phyloP scores from a whole-genome alignment of 164 flowering plant genomes.

The Nymphaea colorata region DNA sequence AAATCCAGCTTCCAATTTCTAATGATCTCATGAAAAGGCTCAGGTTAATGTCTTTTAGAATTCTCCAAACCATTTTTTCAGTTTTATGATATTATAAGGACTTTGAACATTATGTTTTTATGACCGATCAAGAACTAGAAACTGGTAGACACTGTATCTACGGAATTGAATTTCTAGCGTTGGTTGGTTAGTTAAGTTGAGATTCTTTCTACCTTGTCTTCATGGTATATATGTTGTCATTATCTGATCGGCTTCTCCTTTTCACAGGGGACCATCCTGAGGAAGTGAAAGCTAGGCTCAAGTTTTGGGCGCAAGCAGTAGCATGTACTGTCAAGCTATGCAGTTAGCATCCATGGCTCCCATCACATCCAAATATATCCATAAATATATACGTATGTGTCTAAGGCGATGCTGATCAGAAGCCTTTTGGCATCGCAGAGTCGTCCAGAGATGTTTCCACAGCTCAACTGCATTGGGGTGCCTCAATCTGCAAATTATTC shows the following conservation, averaged over 20 bases:
- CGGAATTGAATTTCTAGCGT: neutral
- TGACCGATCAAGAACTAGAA: too few species aligned
- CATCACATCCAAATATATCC: neutral
- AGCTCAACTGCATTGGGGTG: neutral
- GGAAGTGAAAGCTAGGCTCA: slow-evolving; percentile 80
- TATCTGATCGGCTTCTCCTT: neutral
- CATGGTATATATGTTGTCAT: too few species aligned
- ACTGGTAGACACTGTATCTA: too few species aligned
- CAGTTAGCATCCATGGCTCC: slow-evolving; percentile 21
- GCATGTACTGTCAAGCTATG: slow-evolving; percentile 73
- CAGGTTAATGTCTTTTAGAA: too few species aligned
- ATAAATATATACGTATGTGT: too few species aligned
- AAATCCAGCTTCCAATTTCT: too few species aligned
- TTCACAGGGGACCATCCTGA: slow-evolving; percentile 71
- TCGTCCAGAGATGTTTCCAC: neutral
- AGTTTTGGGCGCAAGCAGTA: slow-evolving; percentile 83
- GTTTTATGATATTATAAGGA: too few species aligned
- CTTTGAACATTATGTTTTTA: too few species aligned
- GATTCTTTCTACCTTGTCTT: neutral
- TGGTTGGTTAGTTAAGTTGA: neutral
- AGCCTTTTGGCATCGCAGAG: neutral
- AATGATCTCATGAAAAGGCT: too few species aligned
- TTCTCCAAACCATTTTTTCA: too few species aligned
- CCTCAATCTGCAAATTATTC: neutral
- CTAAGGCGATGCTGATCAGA: neutral